These are phyloP conservation scores for Fraxinus greggii DNA, from an alignment of 305 asterid genomes.

Conservation along the genomic window DNA sequence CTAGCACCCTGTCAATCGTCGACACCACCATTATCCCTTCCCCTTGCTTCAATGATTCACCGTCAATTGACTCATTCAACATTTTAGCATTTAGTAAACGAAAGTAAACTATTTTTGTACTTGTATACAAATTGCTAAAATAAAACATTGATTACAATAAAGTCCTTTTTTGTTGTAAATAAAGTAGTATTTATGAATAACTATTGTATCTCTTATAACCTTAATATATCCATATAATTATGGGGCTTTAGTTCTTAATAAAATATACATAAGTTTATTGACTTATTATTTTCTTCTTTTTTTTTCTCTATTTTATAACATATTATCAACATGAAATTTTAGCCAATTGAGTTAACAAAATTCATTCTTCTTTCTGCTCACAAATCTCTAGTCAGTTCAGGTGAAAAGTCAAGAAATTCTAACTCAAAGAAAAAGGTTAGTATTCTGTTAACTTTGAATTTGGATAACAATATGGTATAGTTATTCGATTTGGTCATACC, in stretches of 20 bases:
- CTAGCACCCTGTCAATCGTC: not conserved
- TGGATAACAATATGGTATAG: not conserved
- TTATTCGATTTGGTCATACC: not conserved
- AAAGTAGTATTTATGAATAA: not conserved
- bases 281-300: too few species aligned
- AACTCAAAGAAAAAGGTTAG: too few species aligned
- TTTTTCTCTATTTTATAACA: too few species aligned
- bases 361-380: not conserved
- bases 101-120: not conserved
- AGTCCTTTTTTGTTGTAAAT: not conserved
- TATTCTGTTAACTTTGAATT: not conserved
- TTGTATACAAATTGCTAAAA: not conserved
- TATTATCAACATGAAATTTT: not conserved
- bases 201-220: too few species aligned
- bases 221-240: too few species aligned
- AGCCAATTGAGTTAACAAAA: not conserved
- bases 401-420: not conserved
- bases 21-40: not conserved
- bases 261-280: too few species aligned
- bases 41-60: not conserved
- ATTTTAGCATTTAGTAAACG: not conserved
- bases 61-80: not conserved
- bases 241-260: not conserved
- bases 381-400: not conserved
- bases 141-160: not conserved